Percentiles rank a stretch among this genome's conserved stretches.
Conservation (phyloP, 768 basidiomycete genomes). For the Psilocybe subaeruginosa region DNA sequence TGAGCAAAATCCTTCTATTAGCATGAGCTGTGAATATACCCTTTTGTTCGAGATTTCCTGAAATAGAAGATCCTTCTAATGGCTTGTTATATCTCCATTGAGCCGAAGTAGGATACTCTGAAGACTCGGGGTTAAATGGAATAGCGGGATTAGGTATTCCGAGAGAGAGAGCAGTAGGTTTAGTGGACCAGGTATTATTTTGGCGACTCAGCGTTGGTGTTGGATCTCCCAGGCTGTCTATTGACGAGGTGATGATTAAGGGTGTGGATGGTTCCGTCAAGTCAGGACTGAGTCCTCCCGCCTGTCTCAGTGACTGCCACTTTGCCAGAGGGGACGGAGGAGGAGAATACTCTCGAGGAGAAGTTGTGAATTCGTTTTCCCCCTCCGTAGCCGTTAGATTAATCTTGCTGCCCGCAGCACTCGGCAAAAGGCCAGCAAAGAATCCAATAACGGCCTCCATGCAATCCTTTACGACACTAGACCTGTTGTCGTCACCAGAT, state of each 20-base stretch:
- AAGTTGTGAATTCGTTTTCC: slow-evolving; percentile 14
- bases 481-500: slow-evolving; percentile 29
- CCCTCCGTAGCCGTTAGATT: slow-evolving; percentile 7
- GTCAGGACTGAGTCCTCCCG: slow-evolving; percentile 16
- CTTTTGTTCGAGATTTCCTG: too few relatives aligned
- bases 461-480: slow-evolving; percentile 46
- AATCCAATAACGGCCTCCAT: slow-evolving; percentile 71
- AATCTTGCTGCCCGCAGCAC: slow-evolving; percentile 26
- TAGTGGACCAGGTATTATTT: slow-evolving; percentile 8
- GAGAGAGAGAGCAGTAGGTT: neutral
- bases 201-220: slow-evolving; percentile 23
- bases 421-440: slow-evolving; percentile 62
- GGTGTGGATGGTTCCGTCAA: slow-evolving; percentile 29
- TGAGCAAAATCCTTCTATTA: too few relatives aligned
- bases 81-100: too few relatives aligned
- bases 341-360: slow-evolving; percentile 31
- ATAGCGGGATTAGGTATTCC: too few relatives aligned
- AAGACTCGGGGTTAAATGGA: too few relatives aligned
- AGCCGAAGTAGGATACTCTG: too few relatives aligned
- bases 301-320: slow-evolving; percentile 18
- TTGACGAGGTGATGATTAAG: slow-evolving; percentile 34
- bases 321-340: slow-evolving; percentile 34
- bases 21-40: too few relatives aligned
- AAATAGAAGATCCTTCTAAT: too few relatives aligned
- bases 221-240: slow-evolving; percentile 33